Evolutionary conservation across 2,329 filamentous ascomycete genomes (phyloP), one percentile per base, ranked within the genome.

Genomic region (Aspergillus pseudoterreus): DNA sequence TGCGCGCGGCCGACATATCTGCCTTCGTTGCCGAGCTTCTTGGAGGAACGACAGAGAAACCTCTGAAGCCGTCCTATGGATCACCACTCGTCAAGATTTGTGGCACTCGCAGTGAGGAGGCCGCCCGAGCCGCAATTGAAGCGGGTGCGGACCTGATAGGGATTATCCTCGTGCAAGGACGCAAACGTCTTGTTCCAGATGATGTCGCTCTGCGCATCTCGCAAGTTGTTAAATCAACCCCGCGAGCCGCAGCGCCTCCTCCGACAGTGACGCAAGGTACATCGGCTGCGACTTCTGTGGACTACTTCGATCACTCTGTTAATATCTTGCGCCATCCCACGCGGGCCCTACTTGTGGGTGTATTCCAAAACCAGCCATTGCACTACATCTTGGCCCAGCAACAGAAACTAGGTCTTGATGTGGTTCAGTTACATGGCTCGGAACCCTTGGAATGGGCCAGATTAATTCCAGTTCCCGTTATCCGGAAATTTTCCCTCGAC

Each of bases 371-470:
- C 68, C 92, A 97, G 66, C 84, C 92, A 0, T 78, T 99, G 9
- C 82, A 83, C 33, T 90, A 96, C 61, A 79, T 99, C 6, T 77
- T 97, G 46, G 81, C 85, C 56, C 84, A 92, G 68, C 88, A 95
- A 62, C 82, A 82, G 57, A 77, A 84, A 11, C 84, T 96, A 58
- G 78, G 81, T 43, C 82, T 99, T 41, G 94, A 99, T 67, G 75
- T 96, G 48, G 89, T 99, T 6, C 94, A 99, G 67, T 81, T 99
- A 2, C 94, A 99, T 66, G 95, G 94, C 8, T 81, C 86, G 43
- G 95, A 99, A 68, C 92, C 94, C 2, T 64, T 96, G 4, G 94
- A 99, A 68, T 99, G 92, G 92, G 86, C 92, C 1, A 82, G 75
- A 43, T 73, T 88, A n/a, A 90, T 99, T 45, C 92, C 94, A 1